Evolutionary conservation across 257 asterid species (phyloP).

Genomic region (Penstemon eatonii): DNA sequence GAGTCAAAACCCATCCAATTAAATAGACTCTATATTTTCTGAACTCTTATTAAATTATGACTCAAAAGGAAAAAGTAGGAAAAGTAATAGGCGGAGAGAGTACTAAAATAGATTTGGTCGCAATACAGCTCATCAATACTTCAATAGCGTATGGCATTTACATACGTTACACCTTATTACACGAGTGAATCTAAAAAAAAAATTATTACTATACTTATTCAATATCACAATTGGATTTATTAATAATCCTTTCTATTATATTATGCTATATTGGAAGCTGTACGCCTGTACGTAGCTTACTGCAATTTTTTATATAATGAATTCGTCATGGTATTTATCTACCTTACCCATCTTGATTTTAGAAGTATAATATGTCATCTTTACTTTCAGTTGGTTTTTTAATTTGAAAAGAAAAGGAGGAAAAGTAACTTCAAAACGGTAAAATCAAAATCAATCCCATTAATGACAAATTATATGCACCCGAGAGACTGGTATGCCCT

Average conservation of each 20-base stretch:
- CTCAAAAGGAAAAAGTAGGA: too few species aligned
- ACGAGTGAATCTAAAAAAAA: too few species aligned
- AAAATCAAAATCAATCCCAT: conserved; percentile 10
- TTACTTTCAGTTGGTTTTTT: background rate
- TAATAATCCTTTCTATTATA: background rate
- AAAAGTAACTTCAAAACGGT: conserved; percentile 16
- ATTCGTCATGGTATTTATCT: background rate
- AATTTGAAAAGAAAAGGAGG: background rate
- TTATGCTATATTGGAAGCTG: conserved; percentile 22
- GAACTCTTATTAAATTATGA: too few species aligned
- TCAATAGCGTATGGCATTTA: background rate
- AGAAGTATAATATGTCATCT: background rate
- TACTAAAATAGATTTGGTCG: too few species aligned
- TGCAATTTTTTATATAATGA: conserved; percentile 7
- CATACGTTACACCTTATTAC: background rate
- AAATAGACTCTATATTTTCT: too few species aligned
- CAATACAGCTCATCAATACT: background rate
- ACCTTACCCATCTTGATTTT: background rate
- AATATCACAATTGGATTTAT: too few species aligned
- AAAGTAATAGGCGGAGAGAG: too few species aligned
- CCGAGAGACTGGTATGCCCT: conserved; percentile 1
- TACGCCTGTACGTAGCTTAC: conserved; percentile 23
- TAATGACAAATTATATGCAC: conserved; percentile 2
- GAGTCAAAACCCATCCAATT: too few species aligned
- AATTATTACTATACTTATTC: too few species aligned